A percentile compares a stretch with the other conserved stretches of the same genome.
Evolutionary conservation across 306 rosid genomes (phyloP).

Genomic region (Pachyrhizus erosus): DNA sequence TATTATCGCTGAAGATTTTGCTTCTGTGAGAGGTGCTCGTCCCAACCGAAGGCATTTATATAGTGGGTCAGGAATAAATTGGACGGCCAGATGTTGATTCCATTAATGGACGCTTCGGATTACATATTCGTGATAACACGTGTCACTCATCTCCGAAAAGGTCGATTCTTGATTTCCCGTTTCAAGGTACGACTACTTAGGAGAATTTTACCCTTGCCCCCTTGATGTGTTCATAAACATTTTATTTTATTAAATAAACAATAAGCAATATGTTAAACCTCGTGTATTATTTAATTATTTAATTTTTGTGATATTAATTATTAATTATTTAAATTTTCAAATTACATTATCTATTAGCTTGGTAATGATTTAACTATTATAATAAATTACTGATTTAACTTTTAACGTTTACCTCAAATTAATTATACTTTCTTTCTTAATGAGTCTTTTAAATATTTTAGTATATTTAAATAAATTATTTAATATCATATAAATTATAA

Average conservation of each 20-base stretch:
- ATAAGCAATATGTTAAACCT: no score
- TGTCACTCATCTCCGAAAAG: conserved; percentile 13
- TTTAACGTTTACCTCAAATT: background rate
- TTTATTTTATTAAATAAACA: no score
- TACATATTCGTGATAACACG: conserved; percentile 38
- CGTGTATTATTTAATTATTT: background rate
- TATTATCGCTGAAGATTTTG: conserved; percentile 13
- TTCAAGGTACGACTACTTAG: background rate
- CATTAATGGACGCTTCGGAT: conserved; percentile 38
- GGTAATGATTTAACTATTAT: no score
- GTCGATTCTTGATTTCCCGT: conserved; percentile 10
- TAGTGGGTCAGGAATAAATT: conserved; percentile 14
- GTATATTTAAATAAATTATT: background rate
- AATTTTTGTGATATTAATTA: background rate
- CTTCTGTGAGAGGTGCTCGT: background rate
- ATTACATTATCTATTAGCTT: background rate
- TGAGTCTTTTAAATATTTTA: background rate
- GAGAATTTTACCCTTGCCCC: background rate
- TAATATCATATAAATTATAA: background rate
- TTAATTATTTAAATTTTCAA: background rate
- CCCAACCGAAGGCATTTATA: conserved; percentile 5
- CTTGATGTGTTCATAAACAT: background rate
- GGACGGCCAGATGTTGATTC: conserved; percentile 22
- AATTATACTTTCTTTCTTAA: background rate
- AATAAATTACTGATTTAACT: no score